Conservation (phyloP, 2,329 filamentous ascomycete species). For the Alternaria hordeiaustralica region DNA sequence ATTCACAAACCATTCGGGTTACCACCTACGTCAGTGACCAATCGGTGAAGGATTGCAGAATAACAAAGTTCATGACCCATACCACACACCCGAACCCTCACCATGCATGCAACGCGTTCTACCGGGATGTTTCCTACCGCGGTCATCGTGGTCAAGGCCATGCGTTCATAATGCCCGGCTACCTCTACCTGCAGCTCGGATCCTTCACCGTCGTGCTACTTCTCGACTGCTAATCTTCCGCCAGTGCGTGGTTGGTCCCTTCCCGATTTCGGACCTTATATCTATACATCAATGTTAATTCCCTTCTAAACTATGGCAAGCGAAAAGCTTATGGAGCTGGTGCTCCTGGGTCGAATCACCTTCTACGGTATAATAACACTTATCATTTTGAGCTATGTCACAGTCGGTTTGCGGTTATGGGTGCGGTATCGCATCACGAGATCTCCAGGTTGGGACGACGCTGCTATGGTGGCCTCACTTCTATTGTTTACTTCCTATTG, state of each 20-base stretch:
- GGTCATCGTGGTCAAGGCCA: neutral
- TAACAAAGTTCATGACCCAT: constrained; percentile 20
- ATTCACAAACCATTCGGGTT: constrained; percentile 11
- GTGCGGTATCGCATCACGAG: constrained; percentile 43
- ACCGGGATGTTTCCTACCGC: constrained; percentile 19
- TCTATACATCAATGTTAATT: constrained; percentile 3
- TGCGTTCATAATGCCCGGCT: constrained; percentile 21
- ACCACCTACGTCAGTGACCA: constrained; percentile 12
- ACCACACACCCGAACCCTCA: constrained; percentile 4
- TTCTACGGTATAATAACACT: constrained; percentile 34
- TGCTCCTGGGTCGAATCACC: constrained; percentile 26
- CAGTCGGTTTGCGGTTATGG: constrained; percentile 42
- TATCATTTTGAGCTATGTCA: constrained; percentile 34
- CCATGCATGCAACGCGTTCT: constrained; percentile 12
- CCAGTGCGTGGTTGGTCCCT: constrained; percentile 10
- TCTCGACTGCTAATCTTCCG: constrained; percentile 9
- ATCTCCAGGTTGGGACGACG: constrained; percentile 45
- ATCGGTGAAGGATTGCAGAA: constrained; percentile 4
- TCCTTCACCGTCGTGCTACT: neutral
- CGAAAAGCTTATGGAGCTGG: constrained; percentile 22
- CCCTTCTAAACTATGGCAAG: constrained; percentile 4
- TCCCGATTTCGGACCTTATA: neutral
- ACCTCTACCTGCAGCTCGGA: constrained; percentile 4
- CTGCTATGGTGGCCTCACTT: constrained; percentile 38
- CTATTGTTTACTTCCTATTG: constrained; percentile 34